These are phyloP conservation scores for Orbilia oligospora DNA, from an alignment of 2,329 filamentous ascomycete species.

Conservation along the genomic window DNA sequence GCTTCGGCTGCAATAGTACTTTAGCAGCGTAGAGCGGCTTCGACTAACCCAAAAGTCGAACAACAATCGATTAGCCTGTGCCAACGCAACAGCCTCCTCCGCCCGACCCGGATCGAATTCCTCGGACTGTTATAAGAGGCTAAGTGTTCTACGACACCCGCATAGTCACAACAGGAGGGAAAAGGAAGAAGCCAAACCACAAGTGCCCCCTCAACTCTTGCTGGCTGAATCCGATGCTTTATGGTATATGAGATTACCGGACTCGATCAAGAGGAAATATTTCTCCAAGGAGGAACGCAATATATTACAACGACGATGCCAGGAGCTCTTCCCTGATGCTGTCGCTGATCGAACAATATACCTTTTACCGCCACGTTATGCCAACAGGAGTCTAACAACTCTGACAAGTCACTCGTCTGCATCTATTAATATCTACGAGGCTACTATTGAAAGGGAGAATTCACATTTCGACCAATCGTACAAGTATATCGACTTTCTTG, in stretches of 20 bases:
- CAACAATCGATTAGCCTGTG: slow-evolving; percentile 49
- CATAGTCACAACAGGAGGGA: slow-evolving; percentile 62
- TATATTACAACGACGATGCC: slow-evolving; percentile 72
- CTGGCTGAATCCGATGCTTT: slow-evolving; percentile 73
- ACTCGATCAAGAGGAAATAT: slow-evolving; percentile 79
- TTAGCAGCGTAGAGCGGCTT: slow-evolving; percentile 79
- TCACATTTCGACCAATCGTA: slow-evolving; percentile 42
- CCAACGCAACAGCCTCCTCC: slow-evolving; percentile 64
- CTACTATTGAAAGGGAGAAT: slow-evolving; percentile 55
- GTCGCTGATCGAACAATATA: slow-evolving; percentile 74
- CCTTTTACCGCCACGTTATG: slow-evolving; percentile 68
- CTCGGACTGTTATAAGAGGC: slow-evolving; percentile 57
- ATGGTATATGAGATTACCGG: slow-evolving; percentile 79
- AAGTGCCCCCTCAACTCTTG: slow-evolving; percentile 64
- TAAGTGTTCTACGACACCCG: slow-evolving; percentile 55
- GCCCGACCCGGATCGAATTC: slow-evolving; percentile 62
- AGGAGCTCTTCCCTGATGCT: slow-evolving; percentile 73
- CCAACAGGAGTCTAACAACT: slow-evolving; percentile 66
- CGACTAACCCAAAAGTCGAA: slow-evolving; percentile 73
- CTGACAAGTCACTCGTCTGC: slow-evolving; percentile 65
- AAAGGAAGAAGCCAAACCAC: slow-evolving; percentile 36
- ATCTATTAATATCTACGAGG: slow-evolving; percentile 52
- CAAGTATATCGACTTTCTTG: slow-evolving; percentile 63
- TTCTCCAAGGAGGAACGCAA: slow-evolving; percentile 81
- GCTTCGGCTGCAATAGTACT: slow-evolving; percentile 72